Conservation (phyloP, 495 filamentous ascomycete species). For the Cryomyces minteri region DNA sequence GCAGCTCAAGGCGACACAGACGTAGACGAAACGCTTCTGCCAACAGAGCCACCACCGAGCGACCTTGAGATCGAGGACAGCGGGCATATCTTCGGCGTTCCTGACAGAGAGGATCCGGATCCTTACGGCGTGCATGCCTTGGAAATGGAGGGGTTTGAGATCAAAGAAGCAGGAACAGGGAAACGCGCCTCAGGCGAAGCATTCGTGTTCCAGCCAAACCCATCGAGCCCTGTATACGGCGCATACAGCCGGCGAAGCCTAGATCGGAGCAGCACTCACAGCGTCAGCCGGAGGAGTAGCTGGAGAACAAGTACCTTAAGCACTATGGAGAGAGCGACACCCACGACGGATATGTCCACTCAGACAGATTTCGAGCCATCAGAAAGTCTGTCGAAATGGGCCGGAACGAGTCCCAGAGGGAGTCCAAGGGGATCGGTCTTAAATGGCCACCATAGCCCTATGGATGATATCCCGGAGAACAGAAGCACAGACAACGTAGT, state of each 20-base stretch:
- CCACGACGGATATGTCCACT: conserved; percentile 11
- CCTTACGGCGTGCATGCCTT: conserved; percentile 77
- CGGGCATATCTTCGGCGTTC: conserved; percentile 48
- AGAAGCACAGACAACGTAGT: conserved; percentile 6
- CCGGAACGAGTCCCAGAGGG: not conserved
- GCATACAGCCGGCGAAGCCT: conserved; percentile 50
- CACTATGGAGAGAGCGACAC: conserved; percentile 1
- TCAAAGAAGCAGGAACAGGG: conserved; percentile 65
- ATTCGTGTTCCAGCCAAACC: conserved; percentile 65
- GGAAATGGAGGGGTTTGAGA: conserved; percentile 67
- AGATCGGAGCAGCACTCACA: conserved; percentile 20
- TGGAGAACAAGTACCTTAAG: conserved; percentile 20
- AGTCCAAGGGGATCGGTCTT: not conserved
- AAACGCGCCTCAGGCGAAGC: conserved; percentile 47
- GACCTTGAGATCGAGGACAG: conserved; percentile 42
- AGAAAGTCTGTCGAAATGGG: too few relatives aligned
- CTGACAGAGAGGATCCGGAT: conserved; percentile 61
- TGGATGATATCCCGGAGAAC: conserved; percentile 13
- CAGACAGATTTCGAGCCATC: conserved; percentile 14
- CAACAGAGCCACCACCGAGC: conserved; percentile 48
- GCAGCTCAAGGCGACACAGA: conserved; percentile 64
- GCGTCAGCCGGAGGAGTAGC: conserved; percentile 14
- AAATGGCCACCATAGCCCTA: conserved; percentile 6
- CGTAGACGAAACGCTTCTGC: conserved; percentile 40
- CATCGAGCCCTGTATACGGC: conserved; percentile 55